These are phyloP conservation scores for Euptelea pleiosperma DNA, from an alignment of 164 flowering plant genomes.

Conservation along the genomic window DNA sequence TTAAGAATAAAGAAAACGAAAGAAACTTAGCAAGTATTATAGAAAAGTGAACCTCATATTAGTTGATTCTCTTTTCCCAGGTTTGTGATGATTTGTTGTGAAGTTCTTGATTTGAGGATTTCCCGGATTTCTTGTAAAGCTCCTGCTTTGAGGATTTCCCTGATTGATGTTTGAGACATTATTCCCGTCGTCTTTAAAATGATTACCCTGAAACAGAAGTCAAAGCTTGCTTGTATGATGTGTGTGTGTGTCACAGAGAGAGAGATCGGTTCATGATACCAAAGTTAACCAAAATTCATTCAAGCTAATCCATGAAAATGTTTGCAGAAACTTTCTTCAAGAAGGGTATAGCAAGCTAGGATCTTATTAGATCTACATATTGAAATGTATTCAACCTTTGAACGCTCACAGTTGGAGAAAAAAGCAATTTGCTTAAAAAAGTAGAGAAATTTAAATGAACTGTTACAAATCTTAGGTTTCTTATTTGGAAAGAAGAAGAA, in stretches of 20 bases:
- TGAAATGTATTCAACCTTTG: too few species aligned
- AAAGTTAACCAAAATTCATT: neutral
- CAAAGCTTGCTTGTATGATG: neutral
- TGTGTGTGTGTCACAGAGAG: too few species aligned
- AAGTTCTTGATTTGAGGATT: constrained; percentile 8
- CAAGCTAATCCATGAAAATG: too few species aligned
- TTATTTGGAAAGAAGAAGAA: too few species aligned
- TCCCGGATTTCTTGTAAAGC: constrained; percentile 8
- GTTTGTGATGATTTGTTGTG: constrained; percentile 11
- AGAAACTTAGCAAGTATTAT: neutral
- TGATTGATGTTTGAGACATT: constrained; percentile 11
- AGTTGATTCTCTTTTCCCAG: constrained; percentile 1
- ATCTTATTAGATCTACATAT: neutral
- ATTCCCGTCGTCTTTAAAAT: constrained; percentile 3
- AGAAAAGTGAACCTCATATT: neutral
- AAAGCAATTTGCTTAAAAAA: too few species aligned
- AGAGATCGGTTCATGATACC: neutral
- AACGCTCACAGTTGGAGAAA: too few species aligned
- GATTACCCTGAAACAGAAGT: constrained; percentile 8
- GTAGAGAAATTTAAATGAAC: too few species aligned
- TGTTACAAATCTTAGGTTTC: too few species aligned
- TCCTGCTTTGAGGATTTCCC: constrained; percentile 3
- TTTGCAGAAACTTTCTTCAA: neutral
- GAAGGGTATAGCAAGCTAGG: neutral
- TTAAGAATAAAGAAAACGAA: neutral